A percentile compares a stretch with the other conserved stretches of the same genome.
Evolutionary conservation across 768 basidiomycete genomes (phyloP).

Genomic region (Tubosaeta sp.): DNA sequence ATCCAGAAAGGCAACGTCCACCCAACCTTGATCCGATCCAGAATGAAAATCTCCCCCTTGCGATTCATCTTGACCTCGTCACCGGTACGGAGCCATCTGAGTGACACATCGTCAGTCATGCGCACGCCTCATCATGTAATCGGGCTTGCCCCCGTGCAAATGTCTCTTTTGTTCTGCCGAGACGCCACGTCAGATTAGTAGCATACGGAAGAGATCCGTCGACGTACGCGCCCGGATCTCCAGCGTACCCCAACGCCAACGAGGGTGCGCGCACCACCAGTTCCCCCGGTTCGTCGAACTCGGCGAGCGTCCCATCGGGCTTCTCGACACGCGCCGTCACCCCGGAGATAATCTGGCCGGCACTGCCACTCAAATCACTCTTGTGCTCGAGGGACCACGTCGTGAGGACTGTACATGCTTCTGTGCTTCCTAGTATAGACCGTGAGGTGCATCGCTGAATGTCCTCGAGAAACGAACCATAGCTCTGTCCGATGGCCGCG

Average conservation of each 20-base stretch:
- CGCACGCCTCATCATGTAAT: not conserved
- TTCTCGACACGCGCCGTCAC: slow-evolving; percentile 52
- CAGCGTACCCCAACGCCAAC: slow-evolving; percentile 54
- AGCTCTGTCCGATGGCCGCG: slow-evolving; percentile 55
- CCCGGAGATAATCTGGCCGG: slow-evolving; percentile 58
- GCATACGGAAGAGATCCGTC: not conserved
- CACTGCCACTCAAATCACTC: slow-evolving; percentile 50
- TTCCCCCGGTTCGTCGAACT: slow-evolving; percentile 59
- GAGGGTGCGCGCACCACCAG: slow-evolving; percentile 57
- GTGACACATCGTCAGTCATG: not conserved
- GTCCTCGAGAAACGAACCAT: slow-evolving; percentile 36
- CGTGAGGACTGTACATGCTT: slow-evolving; percentile 52
- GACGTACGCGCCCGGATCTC: slow-evolving; percentile 58
- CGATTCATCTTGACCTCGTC: slow-evolving; percentile 66
- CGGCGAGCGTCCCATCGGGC: slow-evolving; percentile 51
- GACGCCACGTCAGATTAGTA: slow-evolving; percentile 7
- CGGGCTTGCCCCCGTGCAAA: slow-evolving; percentile 45
- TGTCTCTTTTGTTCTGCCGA: slow-evolving; percentile 54
- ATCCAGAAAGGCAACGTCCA: not conserved
- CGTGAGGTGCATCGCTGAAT: not conserved
- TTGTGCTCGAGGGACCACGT: slow-evolving; percentile 41
- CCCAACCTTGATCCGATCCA: slow-evolving; percentile 70
- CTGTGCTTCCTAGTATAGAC: slow-evolving; percentile 50
- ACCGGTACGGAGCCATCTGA: slow-evolving; percentile 64
- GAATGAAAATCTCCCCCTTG: slow-evolving; percentile 59